Conservation (phyloP, 768 basidiomycete genomes). For the Megacollybia marginata region DNA sequence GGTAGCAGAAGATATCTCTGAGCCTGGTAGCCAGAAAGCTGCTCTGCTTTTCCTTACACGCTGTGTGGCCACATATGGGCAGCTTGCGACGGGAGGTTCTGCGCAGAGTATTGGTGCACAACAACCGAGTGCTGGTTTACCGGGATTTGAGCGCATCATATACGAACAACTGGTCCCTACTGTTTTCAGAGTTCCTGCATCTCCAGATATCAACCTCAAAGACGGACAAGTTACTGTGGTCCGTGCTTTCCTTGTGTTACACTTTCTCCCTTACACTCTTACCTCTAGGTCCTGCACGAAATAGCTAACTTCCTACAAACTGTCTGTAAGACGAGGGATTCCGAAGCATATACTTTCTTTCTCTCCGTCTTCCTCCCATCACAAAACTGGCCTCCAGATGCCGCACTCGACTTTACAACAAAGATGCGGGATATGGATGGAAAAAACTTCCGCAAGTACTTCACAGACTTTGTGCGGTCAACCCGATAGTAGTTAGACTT, state of each 20-base stretch:
- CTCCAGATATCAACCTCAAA: conserved; percentile 76
- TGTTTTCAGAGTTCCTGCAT: conserved; percentile 75
- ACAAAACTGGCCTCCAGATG: conserved; percentile 78
- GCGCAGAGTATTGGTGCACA: conserved; percentile 25
- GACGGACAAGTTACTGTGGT: conserved; percentile 85
- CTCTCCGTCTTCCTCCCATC: conserved; percentile 76
- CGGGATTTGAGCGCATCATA: conserved; percentile 88
- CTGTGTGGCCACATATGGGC: conserved; percentile 64
- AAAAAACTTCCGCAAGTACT: conserved; percentile 80
- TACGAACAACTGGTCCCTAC: conserved; percentile 81
- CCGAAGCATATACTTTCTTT: conserved; percentile 81
- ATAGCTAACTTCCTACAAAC: conserved; percentile 80
- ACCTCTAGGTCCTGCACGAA: conserved; percentile 74
- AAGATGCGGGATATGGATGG: conserved; percentile 70
- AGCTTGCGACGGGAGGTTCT: conserved; percentile 28
- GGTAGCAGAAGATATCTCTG: conserved; percentile 69
- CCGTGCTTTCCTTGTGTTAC: conserved; percentile 20
- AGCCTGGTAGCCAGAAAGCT: conserved; percentile 68
- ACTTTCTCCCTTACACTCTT: background rate
- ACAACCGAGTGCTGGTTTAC: conserved; percentile 31
- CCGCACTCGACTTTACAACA: conserved; percentile 67
- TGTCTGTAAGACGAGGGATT: conserved; percentile 67
- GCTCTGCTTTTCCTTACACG: conserved; percentile 75
- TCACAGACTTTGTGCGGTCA: conserved; percentile 74
- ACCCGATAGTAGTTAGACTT: conserved; percentile 42